These are phyloP conservation scores for Maudiozyma humilis DNA, from an alignment of 1,139 yeast species.

Conservation along the genomic window DNA sequence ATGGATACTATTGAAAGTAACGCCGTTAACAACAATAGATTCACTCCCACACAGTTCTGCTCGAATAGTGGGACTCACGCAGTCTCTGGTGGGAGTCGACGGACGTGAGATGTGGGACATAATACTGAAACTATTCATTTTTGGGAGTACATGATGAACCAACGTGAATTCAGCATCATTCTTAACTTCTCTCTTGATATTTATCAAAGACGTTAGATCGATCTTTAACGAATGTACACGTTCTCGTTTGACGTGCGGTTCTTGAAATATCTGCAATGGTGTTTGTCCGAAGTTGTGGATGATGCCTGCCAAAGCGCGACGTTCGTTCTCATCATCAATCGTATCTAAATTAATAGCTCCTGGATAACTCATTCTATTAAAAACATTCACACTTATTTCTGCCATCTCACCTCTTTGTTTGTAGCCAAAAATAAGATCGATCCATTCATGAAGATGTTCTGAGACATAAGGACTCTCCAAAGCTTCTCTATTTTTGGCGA, in stretches of 20 bases:
- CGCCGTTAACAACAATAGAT: constrained; percentile 23
- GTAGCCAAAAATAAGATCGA: constrained; percentile 70
- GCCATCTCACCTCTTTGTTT: constrained; percentile 71
- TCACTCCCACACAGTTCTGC: constrained; percentile 9
- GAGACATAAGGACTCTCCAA: constrained; percentile 75
- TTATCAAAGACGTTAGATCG: background rate
- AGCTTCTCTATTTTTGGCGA: constrained; percentile 69
- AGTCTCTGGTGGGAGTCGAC: background rate
- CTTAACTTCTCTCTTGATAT: background rate
- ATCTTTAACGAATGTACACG: background rate
- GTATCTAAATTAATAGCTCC: constrained; percentile 73
- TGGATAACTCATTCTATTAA: constrained; percentile 71
- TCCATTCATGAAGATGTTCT: constrained; percentile 68
- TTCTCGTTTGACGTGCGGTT: constrained; percentile 46
- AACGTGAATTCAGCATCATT: no score
- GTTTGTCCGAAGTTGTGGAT: constrained; percentile 90
- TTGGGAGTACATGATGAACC: background rate
- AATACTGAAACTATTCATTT: background rate
- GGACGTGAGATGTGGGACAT: background rate
- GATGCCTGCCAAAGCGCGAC: constrained; percentile 68
- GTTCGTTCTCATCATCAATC: constrained; percentile 63
- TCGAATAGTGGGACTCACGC: background rate
- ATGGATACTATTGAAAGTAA: constrained; percentile 21
- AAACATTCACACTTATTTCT: constrained; percentile 57
- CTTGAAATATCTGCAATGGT: constrained; percentile 58